A percentile compares a stretch with the other conserved stretches of the same genome.
phyloP scores from a whole-genome alignment of 495 filamentous ascomycete species.

The Mytilinidion resinicola region DNA sequence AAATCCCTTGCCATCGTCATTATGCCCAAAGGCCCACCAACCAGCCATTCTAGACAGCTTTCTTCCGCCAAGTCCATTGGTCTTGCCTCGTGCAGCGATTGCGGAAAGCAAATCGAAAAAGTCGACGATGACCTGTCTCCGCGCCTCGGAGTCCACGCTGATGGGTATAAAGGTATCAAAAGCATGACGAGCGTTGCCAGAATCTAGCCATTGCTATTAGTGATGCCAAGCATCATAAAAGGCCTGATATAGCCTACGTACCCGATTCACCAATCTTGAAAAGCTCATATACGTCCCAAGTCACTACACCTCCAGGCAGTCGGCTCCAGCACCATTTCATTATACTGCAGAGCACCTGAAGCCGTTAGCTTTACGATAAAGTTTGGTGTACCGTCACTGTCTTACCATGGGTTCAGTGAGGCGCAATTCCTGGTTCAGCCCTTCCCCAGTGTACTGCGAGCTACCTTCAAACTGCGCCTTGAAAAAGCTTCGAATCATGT shows the following conservation, averaged over 20 bases:
- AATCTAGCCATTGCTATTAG: slow-evolving; percentile 53
- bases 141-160: slow-evolving; percentile 82
- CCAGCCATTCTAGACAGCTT: slow-evolving; percentile 93
- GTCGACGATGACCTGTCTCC: slow-evolving; percentile 84
- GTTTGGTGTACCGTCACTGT: slow-evolving; percentile 20
- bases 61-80: slow-evolving; percentile 85
- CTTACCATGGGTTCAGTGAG: slow-evolving; percentile 87
- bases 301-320: slow-evolving; percentile 84
- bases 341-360: slow-evolving; percentile 82
- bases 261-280: slow-evolving; percentile 93
- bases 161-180: slow-evolving; percentile 96
- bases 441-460: slow-evolving; percentile 49
- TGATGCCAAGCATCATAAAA: not conserved
- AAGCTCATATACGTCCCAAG: slow-evolving; percentile 94
- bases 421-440: slow-evolving; percentile 76
- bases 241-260: slow-evolving; percentile 36
- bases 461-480: slow-evolving; percentile 42
- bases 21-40: slow-evolving; percentile 98
- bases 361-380: slow-evolving; percentile 17
- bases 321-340: slow-evolving; percentile 99
- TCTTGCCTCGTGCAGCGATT: slow-evolving; percentile 75
- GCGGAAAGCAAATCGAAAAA: slow-evolving; percentile 94
- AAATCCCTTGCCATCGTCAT: slow-evolving; percentile 81
- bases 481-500: slow-evolving; percentile 92
- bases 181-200: slow-evolving; percentile 81